A percentile compares a stretch with the other conserved stretches of the same genome.
Evolutionary conservation across 345 rosid species (phyloP).

Genomic region (Citrus trifoliata): DNA sequence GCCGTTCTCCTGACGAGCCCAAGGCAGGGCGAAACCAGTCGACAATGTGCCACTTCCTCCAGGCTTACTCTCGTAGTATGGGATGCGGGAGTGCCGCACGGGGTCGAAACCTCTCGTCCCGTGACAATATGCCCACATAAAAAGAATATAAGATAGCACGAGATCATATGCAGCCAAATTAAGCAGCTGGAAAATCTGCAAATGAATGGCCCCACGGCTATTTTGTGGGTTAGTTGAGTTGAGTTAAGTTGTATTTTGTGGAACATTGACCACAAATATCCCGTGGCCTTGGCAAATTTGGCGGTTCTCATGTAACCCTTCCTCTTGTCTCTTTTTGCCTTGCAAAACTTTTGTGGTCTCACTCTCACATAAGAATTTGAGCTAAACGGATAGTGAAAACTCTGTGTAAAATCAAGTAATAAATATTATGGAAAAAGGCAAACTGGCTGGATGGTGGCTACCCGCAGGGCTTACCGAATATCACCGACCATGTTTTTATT

Average conservation of each 20-base stretch:
- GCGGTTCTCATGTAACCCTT: conserved; percentile 58
- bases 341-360: background rate
- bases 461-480: background rate
- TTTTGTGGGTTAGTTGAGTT: background rate
- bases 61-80: too few species aligned
- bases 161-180: background rate
- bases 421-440: background rate
- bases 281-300: conserved; percentile 63
- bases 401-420: background rate
- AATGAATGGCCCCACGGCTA: too few species aligned
- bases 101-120: too few species aligned
- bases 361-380: background rate
- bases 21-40: too few species aligned
- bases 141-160: too few species aligned
- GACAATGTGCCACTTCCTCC: too few species aligned
- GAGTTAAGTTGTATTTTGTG: conserved; percentile 17
- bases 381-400: background rate
- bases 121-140: too few species aligned
- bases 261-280: conserved; percentile 28
- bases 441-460: background rate
- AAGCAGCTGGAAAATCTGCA: background rate
- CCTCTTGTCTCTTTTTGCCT: conserved; percentile 24
- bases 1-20: too few species aligned
- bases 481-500: conserved; percentile 4
- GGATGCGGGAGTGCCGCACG: too few species aligned